Evolutionary conservation across 352 stramenopile genomes (phyloP).

Genomic region (Phytophthora meadii): DNA sequence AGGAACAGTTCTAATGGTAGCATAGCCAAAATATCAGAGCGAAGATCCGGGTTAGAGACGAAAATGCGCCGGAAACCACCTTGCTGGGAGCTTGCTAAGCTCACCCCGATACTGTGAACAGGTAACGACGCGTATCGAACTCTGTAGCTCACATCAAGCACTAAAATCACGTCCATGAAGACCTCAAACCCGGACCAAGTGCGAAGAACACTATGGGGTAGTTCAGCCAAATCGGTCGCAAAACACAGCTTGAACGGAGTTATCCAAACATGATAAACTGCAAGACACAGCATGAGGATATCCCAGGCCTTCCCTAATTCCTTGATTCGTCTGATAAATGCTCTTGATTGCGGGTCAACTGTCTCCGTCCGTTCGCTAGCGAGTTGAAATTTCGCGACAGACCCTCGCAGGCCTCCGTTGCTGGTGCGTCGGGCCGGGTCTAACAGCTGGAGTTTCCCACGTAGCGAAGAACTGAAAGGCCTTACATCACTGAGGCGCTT

Average conservation of each 20-base stretch:
- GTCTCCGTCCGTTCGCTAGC: constrained; percentile 18
- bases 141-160: constrained; percentile 52
- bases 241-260: constrained; percentile 74
- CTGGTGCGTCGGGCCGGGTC: constrained; percentile 12
- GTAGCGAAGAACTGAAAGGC: constrained; percentile 3
- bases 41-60: constrained; percentile 43
- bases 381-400: constrained; percentile 17
- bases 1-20: constrained; percentile 60
- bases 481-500: constrained; percentile 5
- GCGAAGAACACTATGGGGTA: constrained; percentile 25
- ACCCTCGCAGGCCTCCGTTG: constrained; percentile 8
- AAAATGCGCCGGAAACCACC: constrained; percentile 19
- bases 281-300: constrained; percentile 50
- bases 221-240: constrained; percentile 46
- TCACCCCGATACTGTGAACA: constrained; percentile 24
- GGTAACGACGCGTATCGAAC: constrained; percentile 43
- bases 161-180: constrained; percentile 57
- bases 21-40: constrained; percentile 50
- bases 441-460: constrained; percentile 19
- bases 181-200: constrained; percentile 61
- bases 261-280: constrained; percentile 49
- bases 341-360: constrained; percentile 29
- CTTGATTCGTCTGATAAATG: constrained; percentile 54
- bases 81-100: constrained; percentile 7
- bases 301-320: constrained; percentile 58